Evolutionary conservation across 2,329 filamentous ascomycete species (phyloP).

Genomic region (Periconia macrospinosa): DNA sequence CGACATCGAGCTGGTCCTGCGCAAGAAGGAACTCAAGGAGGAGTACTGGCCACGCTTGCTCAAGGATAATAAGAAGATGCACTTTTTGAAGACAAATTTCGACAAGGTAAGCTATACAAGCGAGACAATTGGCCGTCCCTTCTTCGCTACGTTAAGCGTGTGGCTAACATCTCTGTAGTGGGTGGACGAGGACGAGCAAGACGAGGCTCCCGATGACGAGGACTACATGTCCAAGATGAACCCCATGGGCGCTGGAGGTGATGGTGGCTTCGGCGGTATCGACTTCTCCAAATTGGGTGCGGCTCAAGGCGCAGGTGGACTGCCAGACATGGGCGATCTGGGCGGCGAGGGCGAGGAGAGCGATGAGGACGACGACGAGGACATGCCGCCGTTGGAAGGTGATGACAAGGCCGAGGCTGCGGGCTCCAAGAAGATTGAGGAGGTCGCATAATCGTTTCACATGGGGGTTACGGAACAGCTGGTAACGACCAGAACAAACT

Average conservation of each 20-base stretch:
- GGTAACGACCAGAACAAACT: background rate
- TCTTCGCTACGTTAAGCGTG: background rate
- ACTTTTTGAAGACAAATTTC: slow-evolving; percentile 98
- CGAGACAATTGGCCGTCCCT: background rate
- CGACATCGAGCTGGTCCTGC: slow-evolving; percentile 85
- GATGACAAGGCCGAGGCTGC: slow-evolving; percentile 24
- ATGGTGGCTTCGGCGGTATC: slow-evolving; percentile 80
- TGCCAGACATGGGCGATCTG: slow-evolving; percentile 37
- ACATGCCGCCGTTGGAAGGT: slow-evolving; percentile 74
- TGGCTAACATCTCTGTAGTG: slow-evolving; percentile 57
- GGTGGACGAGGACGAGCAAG: slow-evolving; percentile 98
- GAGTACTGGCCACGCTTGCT: slow-evolving; percentile 95
- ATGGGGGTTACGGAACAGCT: background rate
- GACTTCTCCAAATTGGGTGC: slow-evolving; percentile 85
- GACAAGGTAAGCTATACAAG: slow-evolving; percentile 70
- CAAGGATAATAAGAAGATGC: slow-evolving; percentile 85
- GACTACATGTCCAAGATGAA: slow-evolving; percentile 56
- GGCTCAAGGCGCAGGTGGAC: slow-evolving; percentile 51
- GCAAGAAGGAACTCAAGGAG: slow-evolving; percentile 94
- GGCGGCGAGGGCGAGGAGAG: slow-evolving; percentile 53
- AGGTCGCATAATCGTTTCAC: slow-evolving; percentile 36
- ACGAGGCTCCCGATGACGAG: slow-evolving; percentile 84
- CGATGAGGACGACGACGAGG: slow-evolving; percentile 70
- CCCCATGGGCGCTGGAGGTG: slow-evolving; percentile 55
- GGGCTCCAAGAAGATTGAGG: slow-evolving; percentile 50